Percentiles rank a stretch among this genome's conserved stretches.
phyloP scores from a whole-genome alignment of 2,329 filamentous ascomycete genomes.

The Davidsoniella australis region DNA sequence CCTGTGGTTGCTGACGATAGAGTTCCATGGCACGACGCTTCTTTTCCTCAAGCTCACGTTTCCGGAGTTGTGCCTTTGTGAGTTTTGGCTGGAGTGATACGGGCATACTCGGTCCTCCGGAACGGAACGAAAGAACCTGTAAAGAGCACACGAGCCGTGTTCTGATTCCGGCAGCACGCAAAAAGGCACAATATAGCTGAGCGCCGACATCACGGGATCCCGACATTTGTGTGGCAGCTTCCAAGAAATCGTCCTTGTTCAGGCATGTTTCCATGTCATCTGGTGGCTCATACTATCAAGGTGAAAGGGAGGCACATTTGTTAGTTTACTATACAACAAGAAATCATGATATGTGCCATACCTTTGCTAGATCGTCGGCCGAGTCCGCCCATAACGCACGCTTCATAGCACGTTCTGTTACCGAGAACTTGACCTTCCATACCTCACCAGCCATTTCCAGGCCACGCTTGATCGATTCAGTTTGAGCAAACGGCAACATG shows the following conservation, averaged over 20 bases:
- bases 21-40: conserved; percentile 12
- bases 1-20: conserved; percentile 1
- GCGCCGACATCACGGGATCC: conserved; percentile 83
- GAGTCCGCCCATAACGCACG: conserved; percentile 62
- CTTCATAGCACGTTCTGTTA: conserved; percentile 54
- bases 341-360: conserved; percentile 19
- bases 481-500: conserved; percentile 56
- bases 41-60: conserved; percentile 18
- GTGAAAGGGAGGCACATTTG: background rate
- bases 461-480: conserved; percentile 62
- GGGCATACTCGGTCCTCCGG: conserved; percentile 31
- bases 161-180: conserved; percentile 68
- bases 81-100: conserved; percentile 19
- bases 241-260: conserved; percentile 56
- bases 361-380: conserved; percentile 39
- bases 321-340: conserved; percentile 15
- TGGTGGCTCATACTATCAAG: conserved; percentile 34
- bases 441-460: conserved; percentile 49
- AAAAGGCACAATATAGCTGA: conserved; percentile 75
- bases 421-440: conserved; percentile 52
- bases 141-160: conserved; percentile 78
- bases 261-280: conserved; percentile 49
- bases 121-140: conserved; percentile 58
- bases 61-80: conserved; percentile 15
- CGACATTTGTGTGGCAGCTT: conserved; percentile 48